A percentile compares a stretch with the other conserved stretches of the same genome.
These are phyloP conservation scores for Sarocladium kiliense DNA, from an alignment of 2,329 filamentous ascomycete species.

Conservation along the genomic window DNA sequence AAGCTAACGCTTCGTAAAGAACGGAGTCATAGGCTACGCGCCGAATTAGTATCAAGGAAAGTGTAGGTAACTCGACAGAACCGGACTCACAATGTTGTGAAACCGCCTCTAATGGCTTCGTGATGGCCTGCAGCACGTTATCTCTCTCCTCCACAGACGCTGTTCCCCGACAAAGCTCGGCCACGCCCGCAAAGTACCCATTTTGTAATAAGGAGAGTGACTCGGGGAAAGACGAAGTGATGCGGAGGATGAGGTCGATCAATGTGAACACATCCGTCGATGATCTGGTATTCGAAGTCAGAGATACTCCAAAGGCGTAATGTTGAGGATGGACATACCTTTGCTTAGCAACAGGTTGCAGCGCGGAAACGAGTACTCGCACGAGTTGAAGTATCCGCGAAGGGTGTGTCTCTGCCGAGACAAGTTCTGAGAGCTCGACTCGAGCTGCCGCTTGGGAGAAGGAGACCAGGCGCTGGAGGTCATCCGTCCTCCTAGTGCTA, in stretches of 20 bases:
- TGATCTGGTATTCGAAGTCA: neutral
- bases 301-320: neutral
- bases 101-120: neutral
- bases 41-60: neutral
- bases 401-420: neutral
- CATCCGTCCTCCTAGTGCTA: constrained; percentile 35
- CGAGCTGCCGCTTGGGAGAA: constrained; percentile 37
- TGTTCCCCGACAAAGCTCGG: constrained; percentile 25
- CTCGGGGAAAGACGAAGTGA: constrained; percentile 17
- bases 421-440: neutral
- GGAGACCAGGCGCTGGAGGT: constrained; percentile 40
- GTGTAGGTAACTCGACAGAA: neutral
- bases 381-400: constrained; percentile 30
- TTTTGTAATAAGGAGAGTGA: constrained; percentile 19
- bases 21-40: constrained; percentile 1
- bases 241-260: constrained; percentile 29
- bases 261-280: constrained; percentile 21
- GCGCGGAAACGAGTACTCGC: constrained; percentile 25
- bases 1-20: constrained; percentile 26
- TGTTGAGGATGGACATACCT: neutral
- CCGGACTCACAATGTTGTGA: neutral
- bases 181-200: constrained; percentile 36
- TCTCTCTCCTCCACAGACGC: constrained; percentile 9
- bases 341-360: neutral
- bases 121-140: neutral